Evolutionary conservation across 129 eudicot genomes (phyloP).

Genomic region (Arctium lappa): DNA sequence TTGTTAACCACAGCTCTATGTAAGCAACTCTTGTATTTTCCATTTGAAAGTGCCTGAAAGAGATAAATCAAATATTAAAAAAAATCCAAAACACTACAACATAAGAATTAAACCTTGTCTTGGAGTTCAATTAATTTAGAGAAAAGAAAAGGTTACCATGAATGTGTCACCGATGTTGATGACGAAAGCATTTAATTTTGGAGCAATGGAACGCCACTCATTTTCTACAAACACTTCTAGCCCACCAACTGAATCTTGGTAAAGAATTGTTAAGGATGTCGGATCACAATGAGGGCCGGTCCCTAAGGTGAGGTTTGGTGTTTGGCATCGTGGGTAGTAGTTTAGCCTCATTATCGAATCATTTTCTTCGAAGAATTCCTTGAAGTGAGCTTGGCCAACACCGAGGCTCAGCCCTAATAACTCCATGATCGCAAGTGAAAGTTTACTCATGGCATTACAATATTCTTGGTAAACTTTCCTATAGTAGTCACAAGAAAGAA

Average conservation of each 20-base stretch:
- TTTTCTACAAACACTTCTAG: slow-evolving; percentile 63
- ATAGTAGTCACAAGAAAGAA: slow-evolving; percentile 5
- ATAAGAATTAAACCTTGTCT: background rate
- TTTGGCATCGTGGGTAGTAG: slow-evolving; percentile 68
- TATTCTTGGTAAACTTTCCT: slow-evolving; percentile 61
- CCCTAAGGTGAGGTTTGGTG: slow-evolving; percentile 64
- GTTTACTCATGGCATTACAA: slow-evolving; percentile 57
- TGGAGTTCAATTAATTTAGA: background rate
- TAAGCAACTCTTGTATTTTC: slow-evolving; percentile 64
- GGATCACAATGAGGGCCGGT: slow-evolving; percentile 82
- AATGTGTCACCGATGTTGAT: slow-evolving; percentile 69
- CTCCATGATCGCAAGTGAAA: slow-evolving; percentile 71
- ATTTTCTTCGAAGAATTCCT: slow-evolving; percentile 46
- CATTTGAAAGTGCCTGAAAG: slow-evolving; percentile 65
- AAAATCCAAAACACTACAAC: background rate
- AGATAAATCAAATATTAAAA: background rate
- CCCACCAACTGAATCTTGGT: slow-evolving; percentile 67
- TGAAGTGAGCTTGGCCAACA: slow-evolving; percentile 40
- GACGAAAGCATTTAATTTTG: slow-evolving; percentile 49
- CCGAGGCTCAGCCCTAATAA: slow-evolving; percentile 64
- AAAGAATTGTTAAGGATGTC: slow-evolving; percentile 65
- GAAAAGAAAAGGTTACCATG: slow-evolving; percentile 36
- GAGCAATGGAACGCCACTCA: slow-evolving; percentile 56
- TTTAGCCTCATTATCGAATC: slow-evolving; percentile 66
- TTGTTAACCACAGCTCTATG: slow-evolving; percentile 74